phyloP scores from a whole-genome alignment of 257 asterid species.

The Parsonsia alboflavescens region DNA sequence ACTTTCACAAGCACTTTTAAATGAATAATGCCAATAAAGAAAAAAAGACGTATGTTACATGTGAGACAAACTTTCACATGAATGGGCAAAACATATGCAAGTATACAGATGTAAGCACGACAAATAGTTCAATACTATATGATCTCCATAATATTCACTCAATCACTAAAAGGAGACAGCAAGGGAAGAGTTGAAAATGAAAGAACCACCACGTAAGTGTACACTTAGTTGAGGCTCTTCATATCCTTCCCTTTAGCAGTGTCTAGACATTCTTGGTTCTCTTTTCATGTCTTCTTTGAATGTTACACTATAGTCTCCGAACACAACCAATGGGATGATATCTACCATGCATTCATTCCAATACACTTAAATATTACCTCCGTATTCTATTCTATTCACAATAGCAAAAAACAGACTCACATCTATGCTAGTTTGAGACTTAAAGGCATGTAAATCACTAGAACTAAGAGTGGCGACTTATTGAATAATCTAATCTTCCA shows the following conservation, averaged over 20 bases:
- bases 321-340: no score
- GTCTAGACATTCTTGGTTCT: not conserved
- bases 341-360: not conserved
- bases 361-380: not conserved
- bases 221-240: not conserved
- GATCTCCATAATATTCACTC: not conserved
- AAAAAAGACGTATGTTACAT: not conserved
- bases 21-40: not conserved
- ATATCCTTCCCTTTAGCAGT: not conserved
- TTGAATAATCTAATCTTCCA: not conserved
- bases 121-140: not conserved
- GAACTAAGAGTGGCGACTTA: not conserved
- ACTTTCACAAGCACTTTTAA: not conserved
- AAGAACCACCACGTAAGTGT: not conserved
- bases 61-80: not conserved
- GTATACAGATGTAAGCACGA: not conserved
- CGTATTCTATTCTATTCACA: no score
- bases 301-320: not conserved
- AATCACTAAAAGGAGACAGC: not conserved
- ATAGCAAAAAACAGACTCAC: not conserved
- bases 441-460: not conserved
- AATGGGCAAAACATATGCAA: not conserved
- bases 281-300: not conserved
- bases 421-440: not conserved
- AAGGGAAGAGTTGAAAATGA: not conserved